These are phyloP conservation scores for Euphorbia celastroides DNA, from an alignment of 441 rosid species.

Conservation along the genomic window DNA sequence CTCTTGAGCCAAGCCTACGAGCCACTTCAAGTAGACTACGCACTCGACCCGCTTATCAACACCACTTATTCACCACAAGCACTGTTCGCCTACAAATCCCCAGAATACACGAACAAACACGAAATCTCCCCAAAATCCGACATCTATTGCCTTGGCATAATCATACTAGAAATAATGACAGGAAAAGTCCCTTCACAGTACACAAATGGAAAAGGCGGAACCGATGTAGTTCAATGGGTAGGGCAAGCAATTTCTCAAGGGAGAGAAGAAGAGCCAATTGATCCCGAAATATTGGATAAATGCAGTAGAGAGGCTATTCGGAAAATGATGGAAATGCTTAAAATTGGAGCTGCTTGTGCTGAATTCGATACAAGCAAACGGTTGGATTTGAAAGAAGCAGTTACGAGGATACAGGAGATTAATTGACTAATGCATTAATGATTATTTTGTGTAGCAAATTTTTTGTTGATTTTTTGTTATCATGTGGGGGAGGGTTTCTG, in stretches of 20 bases:
- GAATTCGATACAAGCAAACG: constrained; percentile 44
- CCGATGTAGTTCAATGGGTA: constrained; percentile 64
- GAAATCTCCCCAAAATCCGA: constrained; percentile 63
- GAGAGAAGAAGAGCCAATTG: constrained; percentile 54
- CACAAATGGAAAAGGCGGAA: constrained; percentile 61
- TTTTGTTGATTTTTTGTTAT: background rate
- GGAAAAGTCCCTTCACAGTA: constrained; percentile 87
- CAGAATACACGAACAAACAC: constrained; percentile 40
- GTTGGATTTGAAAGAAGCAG: constrained; percentile 45
- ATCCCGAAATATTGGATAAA: constrained; percentile 53
- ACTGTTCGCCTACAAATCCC: constrained; percentile 64
- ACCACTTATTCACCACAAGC: constrained; percentile 38
- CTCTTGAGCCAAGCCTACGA: constrained; percentile 42
- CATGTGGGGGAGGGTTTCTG: too few relatives aligned
- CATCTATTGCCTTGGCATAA: constrained; percentile 68
- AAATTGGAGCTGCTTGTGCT: constrained; percentile 52
- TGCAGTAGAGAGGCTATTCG: constrained; percentile 23
- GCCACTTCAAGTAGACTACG: constrained; percentile 63
- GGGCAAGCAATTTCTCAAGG: constrained; percentile 36
- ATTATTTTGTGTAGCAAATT: background rate
- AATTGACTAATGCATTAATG: constrained; percentile 13
- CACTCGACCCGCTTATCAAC: constrained; percentile 53
- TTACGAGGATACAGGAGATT: constrained; percentile 53
- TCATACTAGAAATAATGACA: constrained; percentile 64
- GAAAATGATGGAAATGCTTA: constrained; percentile 48